Conservation (phyloP, 495 filamentous ascomycete species). For the Penicillium bovifimosum region DNA sequence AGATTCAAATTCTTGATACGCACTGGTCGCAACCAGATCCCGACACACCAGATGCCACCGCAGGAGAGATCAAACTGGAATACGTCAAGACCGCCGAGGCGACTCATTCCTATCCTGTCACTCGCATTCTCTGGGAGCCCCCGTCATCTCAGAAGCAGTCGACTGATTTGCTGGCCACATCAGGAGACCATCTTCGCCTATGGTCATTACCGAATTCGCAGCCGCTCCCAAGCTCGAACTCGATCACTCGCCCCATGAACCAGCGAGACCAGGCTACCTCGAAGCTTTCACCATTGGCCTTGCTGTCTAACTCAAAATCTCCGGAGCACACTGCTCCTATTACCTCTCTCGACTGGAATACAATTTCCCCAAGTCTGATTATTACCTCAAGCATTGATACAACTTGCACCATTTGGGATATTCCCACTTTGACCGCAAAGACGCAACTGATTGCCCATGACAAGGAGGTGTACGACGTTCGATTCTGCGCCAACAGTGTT, state of each 20-base stretch:
- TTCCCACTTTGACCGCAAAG: conserved; percentile 94
- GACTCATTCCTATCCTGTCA: conserved; percentile 96
- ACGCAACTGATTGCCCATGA: conserved; percentile 98
- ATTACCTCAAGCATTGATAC: conserved; percentile 99
- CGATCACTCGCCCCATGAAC: conserved; percentile 63
- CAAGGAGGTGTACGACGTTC: conserved; percentile 97
- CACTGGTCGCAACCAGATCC: conserved; percentile 62
- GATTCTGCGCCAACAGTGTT: conserved; percentile 92
- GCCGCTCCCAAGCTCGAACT: conserved; percentile 52
- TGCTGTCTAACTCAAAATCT: conserved; percentile 96
- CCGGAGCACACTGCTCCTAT: conserved; percentile 96
- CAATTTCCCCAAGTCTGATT: conserved; percentile 88
- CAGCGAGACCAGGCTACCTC: conserved; percentile 62
- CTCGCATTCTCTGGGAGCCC: conserved; percentile 93
- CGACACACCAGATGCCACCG: conserved; percentile 57
- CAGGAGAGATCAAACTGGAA: conserved; percentile 73
- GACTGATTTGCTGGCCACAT: conserved; percentile 93
- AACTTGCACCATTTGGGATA: conserved; percentile 99
- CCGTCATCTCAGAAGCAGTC: conserved; percentile 95
- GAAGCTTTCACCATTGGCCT: conserved; percentile 87
- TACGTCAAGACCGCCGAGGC: conserved; percentile 96
- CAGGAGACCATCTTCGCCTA: conserved; percentile 89
- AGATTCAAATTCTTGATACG: conserved; percentile 98
- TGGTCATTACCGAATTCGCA: conserved; percentile 76
- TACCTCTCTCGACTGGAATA: conserved; percentile 97